Conservation (phyloP, 2,329 filamentous ascomycete genomes). For the Neoascochyta sp. region DNA sequence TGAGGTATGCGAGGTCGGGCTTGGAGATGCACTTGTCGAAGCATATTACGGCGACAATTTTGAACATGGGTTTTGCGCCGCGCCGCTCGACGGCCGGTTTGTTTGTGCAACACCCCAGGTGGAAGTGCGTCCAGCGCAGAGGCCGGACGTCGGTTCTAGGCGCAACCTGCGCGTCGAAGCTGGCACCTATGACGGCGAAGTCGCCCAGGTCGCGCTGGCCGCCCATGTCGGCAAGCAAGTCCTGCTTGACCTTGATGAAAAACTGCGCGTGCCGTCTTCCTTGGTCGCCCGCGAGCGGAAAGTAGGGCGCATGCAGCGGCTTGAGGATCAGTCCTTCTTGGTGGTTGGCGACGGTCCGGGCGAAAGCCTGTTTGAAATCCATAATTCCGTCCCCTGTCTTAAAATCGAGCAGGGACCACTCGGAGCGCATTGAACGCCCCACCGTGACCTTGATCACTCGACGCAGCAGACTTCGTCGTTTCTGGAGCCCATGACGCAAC, state of each 20-base stretch:
- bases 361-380: constrained; percentile 52
- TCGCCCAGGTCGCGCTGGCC: constrained; percentile 66
- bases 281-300: constrained; percentile 42
- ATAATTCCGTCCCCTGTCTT: constrained; percentile 28
- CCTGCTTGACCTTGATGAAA: constrained; percentile 86
- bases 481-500: constrained; percentile 53
- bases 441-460: constrained; percentile 52
- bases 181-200: constrained; percentile 73
- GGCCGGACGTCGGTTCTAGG: constrained; percentile 52
- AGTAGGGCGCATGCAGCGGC: constrained; percentile 70
- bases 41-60: constrained; percentile 57
- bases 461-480: constrained; percentile 59
- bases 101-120: constrained; percentile 72
- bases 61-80: constrained; percentile 57
- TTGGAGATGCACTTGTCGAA: constrained; percentile 47
- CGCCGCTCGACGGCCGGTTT: constrained; percentile 55
- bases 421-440: constrained; percentile 64
- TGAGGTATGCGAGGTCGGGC: constrained; percentile 43
- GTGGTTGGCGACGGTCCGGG: constrained; percentile 59
- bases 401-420: constrained; percentile 67
- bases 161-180: constrained; percentile 63
- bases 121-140: constrained; percentile 74
- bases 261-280: constrained; percentile 33
- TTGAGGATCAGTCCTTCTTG: constrained; percentile 82
- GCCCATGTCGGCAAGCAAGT: constrained; percentile 74